Conservation (phyloP, 2,329 filamentous ascomycete species). For the Plectosphaerella sp. region DNA sequence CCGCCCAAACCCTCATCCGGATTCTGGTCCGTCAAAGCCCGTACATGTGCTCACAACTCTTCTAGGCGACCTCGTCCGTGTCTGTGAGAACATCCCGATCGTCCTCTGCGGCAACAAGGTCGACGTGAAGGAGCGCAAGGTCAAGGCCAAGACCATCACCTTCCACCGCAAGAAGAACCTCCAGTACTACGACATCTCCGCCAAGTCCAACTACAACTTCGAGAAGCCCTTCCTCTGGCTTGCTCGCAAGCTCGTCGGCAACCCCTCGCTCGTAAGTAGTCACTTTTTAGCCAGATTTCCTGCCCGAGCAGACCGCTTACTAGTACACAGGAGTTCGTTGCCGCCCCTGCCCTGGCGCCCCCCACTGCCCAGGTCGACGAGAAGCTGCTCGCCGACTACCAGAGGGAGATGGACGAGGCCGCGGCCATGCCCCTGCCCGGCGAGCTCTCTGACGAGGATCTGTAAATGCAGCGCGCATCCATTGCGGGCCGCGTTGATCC, state of each 20-base stretch:
- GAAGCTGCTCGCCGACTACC: conserved; percentile 75
- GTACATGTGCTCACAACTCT: background rate
- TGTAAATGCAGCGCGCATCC: conserved; percentile 32
- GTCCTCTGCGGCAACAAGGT: conserved; percentile 99
- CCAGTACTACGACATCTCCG: conserved; percentile 99
- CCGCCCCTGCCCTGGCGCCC: conserved; percentile 88
- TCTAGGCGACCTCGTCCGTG: conserved; percentile 91
- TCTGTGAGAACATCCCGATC: conserved; percentile 99
- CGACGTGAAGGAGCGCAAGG: conserved; percentile 99
- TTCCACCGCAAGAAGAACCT: conserved; percentile 99
- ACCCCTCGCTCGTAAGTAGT: conserved; percentile 69
- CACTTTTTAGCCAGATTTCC: background rate
- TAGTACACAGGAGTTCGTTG: conserved; percentile 78
- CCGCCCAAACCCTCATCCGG: background rate
- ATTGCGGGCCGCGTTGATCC: background rate
- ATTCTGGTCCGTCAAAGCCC: too few relatives aligned
- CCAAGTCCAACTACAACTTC: conserved; percentile 99
- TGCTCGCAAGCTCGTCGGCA: conserved; percentile 95
- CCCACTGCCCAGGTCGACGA: conserved; percentile 83
- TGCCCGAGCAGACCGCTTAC: background rate
- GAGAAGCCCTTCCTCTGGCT: conserved; percentile 99
- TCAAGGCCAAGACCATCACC: conserved; percentile 99
- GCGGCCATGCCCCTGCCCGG: conserved; percentile 82
- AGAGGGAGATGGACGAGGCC: conserved; percentile 83
- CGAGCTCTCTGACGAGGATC: conserved; percentile 78